Evolutionary conservation across 345 rosid genomes (phyloP).

Genomic region (Arabidopsis suecica): DNA sequence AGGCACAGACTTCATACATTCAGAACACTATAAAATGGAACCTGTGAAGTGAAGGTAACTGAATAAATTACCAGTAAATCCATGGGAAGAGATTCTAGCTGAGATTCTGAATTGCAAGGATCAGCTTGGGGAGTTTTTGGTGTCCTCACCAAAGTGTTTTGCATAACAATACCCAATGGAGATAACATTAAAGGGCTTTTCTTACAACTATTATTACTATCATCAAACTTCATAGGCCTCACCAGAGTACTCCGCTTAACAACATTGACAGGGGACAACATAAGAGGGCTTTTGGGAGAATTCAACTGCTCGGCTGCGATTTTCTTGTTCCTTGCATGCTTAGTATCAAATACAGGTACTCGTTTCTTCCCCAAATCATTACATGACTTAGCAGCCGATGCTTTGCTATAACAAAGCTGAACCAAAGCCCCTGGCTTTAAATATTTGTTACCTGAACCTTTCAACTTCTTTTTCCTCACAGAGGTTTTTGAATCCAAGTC

Average conservation of each 20-base stretch:
- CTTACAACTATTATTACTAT: constrained; percentile 47
- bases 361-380: constrained; percentile 79
- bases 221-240: constrained; percentile 49
- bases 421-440: constrained; percentile 89
- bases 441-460: constrained; percentile 62
- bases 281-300: constrained; percentile 57
- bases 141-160: constrained; percentile 57
- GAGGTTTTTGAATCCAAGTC: constrained; percentile 53
- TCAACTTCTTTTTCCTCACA: constrained; percentile 59
- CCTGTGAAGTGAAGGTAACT: neutral
- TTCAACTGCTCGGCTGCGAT: constrained; percentile 38
- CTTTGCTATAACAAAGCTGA: constrained; percentile 65
- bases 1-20: neutral
- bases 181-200: constrained; percentile 68
- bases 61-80: constrained; percentile 72
- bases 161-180: constrained; percentile 62
- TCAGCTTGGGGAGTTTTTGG: constrained; percentile 77
- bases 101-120: constrained; percentile 63
- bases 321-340: constrained; percentile 49
- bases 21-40: neutral
- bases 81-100: constrained; percentile 85
- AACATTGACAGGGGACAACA: constrained; percentile 65
- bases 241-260: constrained; percentile 51
- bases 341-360: constrained; percentile 54
- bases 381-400: constrained; percentile 59